Evolutionary conservation across 1,284 basidiomycete species (phyloP), one percentile per base, ranked within the genome.

Genomic region (Leccinum subspadiceum): DNA sequence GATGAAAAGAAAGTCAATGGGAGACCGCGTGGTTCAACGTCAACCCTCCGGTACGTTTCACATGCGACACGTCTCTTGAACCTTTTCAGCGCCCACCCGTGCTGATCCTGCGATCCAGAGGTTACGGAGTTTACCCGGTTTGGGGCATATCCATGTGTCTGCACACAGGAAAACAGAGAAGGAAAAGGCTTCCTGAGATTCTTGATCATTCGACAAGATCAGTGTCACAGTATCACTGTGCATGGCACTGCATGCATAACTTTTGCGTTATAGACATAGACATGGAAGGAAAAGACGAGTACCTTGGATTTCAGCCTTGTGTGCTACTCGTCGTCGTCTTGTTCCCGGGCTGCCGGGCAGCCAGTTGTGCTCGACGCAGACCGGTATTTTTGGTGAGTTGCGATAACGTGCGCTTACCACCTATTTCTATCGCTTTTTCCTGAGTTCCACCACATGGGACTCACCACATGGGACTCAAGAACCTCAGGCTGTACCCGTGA

Each of bases 11-110:
- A 67, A 70, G 69, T 9, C 80, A 83, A 29, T 93, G 89, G 88
- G 91, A 93, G 73, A 91, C 90, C 0, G 88, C 88, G 2, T 93
- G 91, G 91, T 93, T 92, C 70, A 29, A 29, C 29, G 87, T 92
- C 39, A 93, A 93, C 69, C 90, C 91, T 50, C 88, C 87, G 49
- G 90, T 91, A 68, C 73, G 88, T 56, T 46, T 56, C 26, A 7
- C 49, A 51, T 59, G 17, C 3, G 15, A 26, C 0, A 17, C 12
- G 2, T 17, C 53, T 41, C 39, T 26, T 12, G 1, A 57, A 39
- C 9, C 8, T 64, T 17, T 17, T 49, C 6, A 4, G 31, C 7
- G 54, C 13, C 37, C 15, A n/a, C 60, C 60, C 26, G 64, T 17
- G 20, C 51, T 57, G 12, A 61, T 22, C 29, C 29, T 59, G 26